Conservation (phyloP, 2,329 filamentous ascomycete species). For the Arthrocladium fulminans region DNA sequence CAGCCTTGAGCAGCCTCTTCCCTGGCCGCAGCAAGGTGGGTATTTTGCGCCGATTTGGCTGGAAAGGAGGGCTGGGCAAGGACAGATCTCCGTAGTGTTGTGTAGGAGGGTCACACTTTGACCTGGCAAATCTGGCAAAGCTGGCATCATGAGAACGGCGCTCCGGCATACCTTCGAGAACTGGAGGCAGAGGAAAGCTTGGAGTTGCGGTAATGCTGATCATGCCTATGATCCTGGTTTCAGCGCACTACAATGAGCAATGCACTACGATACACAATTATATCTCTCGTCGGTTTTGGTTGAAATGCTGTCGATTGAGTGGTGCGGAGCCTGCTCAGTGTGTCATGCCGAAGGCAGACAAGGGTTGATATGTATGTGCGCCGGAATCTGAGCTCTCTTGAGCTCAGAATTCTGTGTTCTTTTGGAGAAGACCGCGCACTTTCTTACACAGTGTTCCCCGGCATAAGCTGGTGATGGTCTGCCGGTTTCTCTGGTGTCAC, state of each 20-base stretch:
- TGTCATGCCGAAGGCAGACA: neutral
- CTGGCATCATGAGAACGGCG: neutral
- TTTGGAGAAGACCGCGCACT: too few relatives aligned
- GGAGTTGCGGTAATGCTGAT: conserved; percentile 28
- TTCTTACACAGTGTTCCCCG: too few relatives aligned
- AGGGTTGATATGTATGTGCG: too few relatives aligned
- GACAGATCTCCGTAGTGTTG: neutral
- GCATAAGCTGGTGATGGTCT: neutral
- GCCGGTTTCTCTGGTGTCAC: conserved; percentile 26
- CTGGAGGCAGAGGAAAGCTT: conserved; percentile 30
- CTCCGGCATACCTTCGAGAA: conserved; percentile 19
- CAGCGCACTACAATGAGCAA: neutral
- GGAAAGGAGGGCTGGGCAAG: conserved; percentile 2
- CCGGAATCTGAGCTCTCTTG: too few relatives aligned
- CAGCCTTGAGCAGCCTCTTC: conserved; percentile 7
- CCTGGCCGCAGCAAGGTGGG: neutral
- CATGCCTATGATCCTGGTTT: conserved; percentile 17
- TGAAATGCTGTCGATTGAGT: neutral
- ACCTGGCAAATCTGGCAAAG: neutral
- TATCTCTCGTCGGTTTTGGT: conserved; percentile 29
- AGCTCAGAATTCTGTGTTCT: too few relatives aligned
- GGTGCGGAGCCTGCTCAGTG: neutral
- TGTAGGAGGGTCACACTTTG: neutral
- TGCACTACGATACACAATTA: conserved; percentile 13
- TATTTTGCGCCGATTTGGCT: conserved; percentile 1